Conservation (phyloP, 2,329 filamentous ascomycete species). For the Stenocarpella maydis region DNA sequence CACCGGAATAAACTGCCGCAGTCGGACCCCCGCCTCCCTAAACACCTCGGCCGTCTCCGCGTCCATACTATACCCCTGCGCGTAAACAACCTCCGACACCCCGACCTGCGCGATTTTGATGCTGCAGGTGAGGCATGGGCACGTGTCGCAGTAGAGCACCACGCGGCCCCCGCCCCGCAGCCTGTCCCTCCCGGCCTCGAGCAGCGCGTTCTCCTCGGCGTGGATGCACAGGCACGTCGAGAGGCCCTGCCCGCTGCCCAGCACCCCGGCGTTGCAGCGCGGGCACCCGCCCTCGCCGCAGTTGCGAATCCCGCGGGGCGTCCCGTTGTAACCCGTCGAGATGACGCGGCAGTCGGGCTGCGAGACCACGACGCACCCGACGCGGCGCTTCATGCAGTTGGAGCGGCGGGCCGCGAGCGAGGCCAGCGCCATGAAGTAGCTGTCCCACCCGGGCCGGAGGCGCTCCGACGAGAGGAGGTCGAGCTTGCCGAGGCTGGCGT, state of each 20-base stretch:
- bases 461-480: slow-evolving; percentile 81
- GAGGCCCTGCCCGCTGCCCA: slow-evolving; percentile 74
- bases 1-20: slow-evolving; percentile 89
- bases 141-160: slow-evolving; percentile 93
- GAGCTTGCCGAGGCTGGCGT: slow-evolving; percentile 75
- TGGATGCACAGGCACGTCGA: slow-evolving; percentile 96
- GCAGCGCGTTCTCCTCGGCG: slow-evolving; percentile 94
- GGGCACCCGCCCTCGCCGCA: slow-evolving; percentile 92
- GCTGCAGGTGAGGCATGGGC: slow-evolving; percentile 95
- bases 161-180: slow-evolving; percentile 78
- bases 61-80: slow-evolving; percentile 94
- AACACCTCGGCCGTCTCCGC: slow-evolving; percentile 83
- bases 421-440: slow-evolving; percentile 98
- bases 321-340: slow-evolving; percentile 96
- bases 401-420: slow-evolving; percentile 87
- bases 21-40: slow-evolving; percentile 79
- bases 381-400: slow-evolving; percentile 98
- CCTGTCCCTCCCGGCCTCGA: slow-evolving; percentile 92
- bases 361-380: slow-evolving; percentile 91
- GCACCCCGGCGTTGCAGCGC: slow-evolving; percentile 78
- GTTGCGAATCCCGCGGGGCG: slow-evolving; percentile 87
- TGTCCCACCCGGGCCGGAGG: slow-evolving; percentile 90
- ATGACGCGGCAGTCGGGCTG: slow-evolving; percentile 78
- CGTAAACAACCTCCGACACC: slow-evolving; percentile 95
- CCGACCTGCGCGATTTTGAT: slow-evolving; percentile 99